Base-by-base conservation (phyloP, 306 rosid species). In the Calophaca sinica region DNA sequence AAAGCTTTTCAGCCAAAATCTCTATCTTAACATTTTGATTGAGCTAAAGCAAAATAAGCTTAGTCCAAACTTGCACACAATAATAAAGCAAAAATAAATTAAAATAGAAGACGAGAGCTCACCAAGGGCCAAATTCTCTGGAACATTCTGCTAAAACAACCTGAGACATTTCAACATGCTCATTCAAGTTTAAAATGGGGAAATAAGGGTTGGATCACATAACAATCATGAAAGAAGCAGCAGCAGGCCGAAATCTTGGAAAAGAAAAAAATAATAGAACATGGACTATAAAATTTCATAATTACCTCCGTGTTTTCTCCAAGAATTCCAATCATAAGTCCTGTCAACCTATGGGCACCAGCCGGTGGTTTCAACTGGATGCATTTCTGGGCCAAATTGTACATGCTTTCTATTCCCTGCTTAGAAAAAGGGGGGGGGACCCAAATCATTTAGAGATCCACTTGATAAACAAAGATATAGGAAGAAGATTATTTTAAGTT, bases 41-140 rank as follows among this genome's bases (percentile, higher is more conserved):
- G 26, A 0, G 26, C 1, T 20, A 20, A 1, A 20, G 75, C 7
- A 44, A 53, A 62, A 53, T 41, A 72, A 79, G 35, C 77, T 33
- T 70, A 61, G 6, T 11, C 46, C 52, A 72, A 26, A 45, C 53
- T n/a, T 6, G 71, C 53, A 51, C 9, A 26, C 13, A 13, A 33
- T 53, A 54, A 59, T 48, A 52, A 31, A 59, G 60, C 13, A 14
- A 78, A 64, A 54, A 52, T 33, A 31, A 46, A 7, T 36, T 61
- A 75, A 60, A 49, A 28, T 60, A 70, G 58, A 60, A 46, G 54
- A 62, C 29, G 62, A 67, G 78, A 85, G 78, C 97, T 88, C 85
- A 94, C 98, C 98, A 94, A 74, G 97, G 93, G 68, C 98, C 98
- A 84, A 89, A 94, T 79, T 82, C 94, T 87, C 94, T 80, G 49